Evolutionary conservation across 2,329 filamentous ascomycete genomes (phyloP).

Genomic region (Diaporthe citri): DNA sequence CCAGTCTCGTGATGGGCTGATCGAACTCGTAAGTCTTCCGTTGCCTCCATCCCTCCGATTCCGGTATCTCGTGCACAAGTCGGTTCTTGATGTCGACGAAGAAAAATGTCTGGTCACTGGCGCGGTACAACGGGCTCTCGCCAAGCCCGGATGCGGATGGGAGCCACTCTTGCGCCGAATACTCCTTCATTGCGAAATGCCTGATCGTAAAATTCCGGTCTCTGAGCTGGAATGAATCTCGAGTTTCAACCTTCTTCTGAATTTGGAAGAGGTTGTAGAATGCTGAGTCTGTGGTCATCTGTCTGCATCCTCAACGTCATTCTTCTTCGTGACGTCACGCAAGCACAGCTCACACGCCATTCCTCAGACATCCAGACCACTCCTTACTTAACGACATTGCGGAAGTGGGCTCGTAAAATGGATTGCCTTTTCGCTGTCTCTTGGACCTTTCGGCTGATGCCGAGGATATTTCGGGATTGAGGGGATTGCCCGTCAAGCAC

Average conservation of each 20-base stretch:
- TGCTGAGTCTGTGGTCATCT: not conserved
- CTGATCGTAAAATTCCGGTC: not conserved
- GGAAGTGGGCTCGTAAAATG: not conserved
- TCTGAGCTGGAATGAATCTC: not conserved
- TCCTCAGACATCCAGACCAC: not conserved
- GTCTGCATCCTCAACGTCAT: conserved; percentile 10
- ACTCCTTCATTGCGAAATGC: conserved; percentile 41
- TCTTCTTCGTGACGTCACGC: conserved; percentile 22
- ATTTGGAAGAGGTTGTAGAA: not conserved
- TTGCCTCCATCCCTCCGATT: conserved; percentile 39
- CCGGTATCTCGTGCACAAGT: conserved; percentile 42
- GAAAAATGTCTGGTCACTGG: conserved; percentile 44
- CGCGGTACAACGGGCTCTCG: conserved; percentile 46
- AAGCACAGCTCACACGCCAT: conserved; percentile 19
- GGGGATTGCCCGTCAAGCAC: too few species aligned
- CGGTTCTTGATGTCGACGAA: conserved; percentile 46
- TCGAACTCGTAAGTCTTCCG: conserved; percentile 39
- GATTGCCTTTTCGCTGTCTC: not conserved
- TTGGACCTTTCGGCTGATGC: not conserved
- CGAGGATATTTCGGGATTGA: too few species aligned
- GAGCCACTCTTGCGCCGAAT: conserved; percentile 45
- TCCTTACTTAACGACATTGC: too few species aligned
- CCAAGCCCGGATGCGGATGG: conserved; percentile 43
- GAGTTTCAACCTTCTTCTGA: not conserved
- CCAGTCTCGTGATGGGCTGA: conserved; percentile 43